Conservation (phyloP, 2,329 filamentous ascomycete species). For the Pleomassaria siparia region DNA sequence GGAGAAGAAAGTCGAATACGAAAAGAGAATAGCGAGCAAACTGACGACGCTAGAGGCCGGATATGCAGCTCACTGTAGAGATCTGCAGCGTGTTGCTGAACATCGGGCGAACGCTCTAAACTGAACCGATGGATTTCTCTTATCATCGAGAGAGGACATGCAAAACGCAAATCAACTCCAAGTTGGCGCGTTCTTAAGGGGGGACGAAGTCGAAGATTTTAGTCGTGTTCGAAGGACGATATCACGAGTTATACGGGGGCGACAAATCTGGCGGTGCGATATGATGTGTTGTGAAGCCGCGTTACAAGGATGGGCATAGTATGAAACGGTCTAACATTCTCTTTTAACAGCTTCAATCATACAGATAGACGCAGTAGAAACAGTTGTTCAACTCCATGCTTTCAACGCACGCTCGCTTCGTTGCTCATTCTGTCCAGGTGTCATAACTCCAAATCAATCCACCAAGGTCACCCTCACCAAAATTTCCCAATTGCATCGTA, state of each 20-base stretch:
- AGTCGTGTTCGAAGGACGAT: too few relatives aligned
- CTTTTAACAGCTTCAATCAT: too few relatives aligned
- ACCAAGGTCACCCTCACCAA: not conserved
- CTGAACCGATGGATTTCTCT: constrained; percentile 9
- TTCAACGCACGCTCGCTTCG: not conserved
- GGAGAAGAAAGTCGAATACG: constrained; percentile 24
- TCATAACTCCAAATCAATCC: not conserved
- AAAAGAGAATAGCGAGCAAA: constrained; percentile 24
- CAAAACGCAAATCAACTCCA: too few relatives aligned
- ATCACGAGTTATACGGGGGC: too few relatives aligned
- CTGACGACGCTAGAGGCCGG: constrained; percentile 15
- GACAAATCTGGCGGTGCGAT: too few relatives aligned
- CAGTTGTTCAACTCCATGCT: not conserved
- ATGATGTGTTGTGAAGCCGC: too few relatives aligned
- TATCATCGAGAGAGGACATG: too few relatives aligned
- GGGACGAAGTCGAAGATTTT: too few relatives aligned
- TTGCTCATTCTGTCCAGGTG: constrained; percentile 1
- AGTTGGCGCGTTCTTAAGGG: too few relatives aligned
- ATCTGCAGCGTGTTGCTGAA: constrained; percentile 24
- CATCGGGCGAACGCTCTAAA: constrained; percentile 23
- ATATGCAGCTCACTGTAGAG: constrained; percentile 25
- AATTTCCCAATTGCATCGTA: not conserved
- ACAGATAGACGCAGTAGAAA: too few relatives aligned
- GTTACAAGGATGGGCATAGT: too few relatives aligned
- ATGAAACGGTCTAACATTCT: too few relatives aligned